Conservation (phyloP, 495 filamentous ascomycete genomes). For the Lophiostoma macrostomum region DNA sequence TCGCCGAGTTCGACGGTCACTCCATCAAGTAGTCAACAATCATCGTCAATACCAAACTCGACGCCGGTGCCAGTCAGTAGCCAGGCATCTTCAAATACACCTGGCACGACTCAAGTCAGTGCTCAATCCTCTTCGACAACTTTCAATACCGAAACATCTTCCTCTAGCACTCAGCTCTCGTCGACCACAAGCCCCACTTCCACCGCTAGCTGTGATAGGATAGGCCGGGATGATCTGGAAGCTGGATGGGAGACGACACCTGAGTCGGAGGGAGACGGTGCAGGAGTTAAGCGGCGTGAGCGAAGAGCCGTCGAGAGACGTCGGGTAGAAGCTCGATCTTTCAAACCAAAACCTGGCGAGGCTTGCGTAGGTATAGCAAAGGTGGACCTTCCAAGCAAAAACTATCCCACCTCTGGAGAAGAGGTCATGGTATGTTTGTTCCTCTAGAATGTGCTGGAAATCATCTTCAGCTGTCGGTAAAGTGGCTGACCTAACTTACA, state of each 20-base stretch:
- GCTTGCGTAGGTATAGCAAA: background rate
- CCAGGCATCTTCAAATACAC: too few relatives aligned
- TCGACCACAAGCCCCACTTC: too few relatives aligned
- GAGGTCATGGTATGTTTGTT: slow-evolving; percentile 8
- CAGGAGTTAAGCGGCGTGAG: slow-evolving; percentile 6
- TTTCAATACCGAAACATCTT: background rate
- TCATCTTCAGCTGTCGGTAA: too few relatives aligned
- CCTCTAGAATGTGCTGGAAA: too few relatives aligned
- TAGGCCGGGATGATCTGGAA: slow-evolving; percentile 13
- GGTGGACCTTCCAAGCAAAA: background rate
- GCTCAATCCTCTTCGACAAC: background rate
- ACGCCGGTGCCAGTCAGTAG: too few relatives aligned
- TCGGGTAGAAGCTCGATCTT: slow-evolving; percentile 2
- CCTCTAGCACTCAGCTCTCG: too few relatives aligned
- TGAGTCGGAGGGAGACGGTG: background rate
- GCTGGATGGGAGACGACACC: background rate
- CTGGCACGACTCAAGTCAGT: slow-evolving; percentile 1
- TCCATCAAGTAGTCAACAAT: too few relatives aligned
- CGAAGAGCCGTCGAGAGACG: slow-evolving; percentile 1
- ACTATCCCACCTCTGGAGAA: slow-evolving; percentile 5
- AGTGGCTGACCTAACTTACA: slow-evolving; percentile 6
- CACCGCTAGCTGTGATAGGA: slow-evolving; percentile 2
- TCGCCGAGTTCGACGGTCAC: too few relatives aligned
- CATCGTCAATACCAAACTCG: too few relatives aligned
- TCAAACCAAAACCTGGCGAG: background rate